These are phyloP conservation scores for Quercus lobata DNA, from an alignment of 331 rosid species.

Conservation along the genomic window DNA sequence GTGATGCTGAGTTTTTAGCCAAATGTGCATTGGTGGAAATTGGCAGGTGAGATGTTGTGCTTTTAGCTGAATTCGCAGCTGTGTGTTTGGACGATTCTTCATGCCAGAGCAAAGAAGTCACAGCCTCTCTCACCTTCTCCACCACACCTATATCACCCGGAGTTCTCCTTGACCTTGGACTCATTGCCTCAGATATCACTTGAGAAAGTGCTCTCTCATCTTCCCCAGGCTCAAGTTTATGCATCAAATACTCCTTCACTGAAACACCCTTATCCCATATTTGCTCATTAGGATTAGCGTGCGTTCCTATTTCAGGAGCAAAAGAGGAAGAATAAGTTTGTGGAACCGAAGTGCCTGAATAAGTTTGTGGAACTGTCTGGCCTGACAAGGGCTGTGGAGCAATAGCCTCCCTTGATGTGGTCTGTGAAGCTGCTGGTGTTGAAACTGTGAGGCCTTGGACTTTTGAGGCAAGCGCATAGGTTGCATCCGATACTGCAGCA, in stretches of 20 bases:
- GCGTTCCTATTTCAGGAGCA: slow-evolving; percentile 21
- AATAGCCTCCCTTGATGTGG: slow-evolving; percentile 1
- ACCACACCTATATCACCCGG: slow-evolving; percentile 63
- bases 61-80: slow-evolving; percentile 16
- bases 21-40: neutral
- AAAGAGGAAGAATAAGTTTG: slow-evolving; percentile 17
- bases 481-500: slow-evolving; percentile 37
- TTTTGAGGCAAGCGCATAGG: slow-evolving; percentile 49
- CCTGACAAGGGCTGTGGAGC: neutral
- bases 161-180: slow-evolving; percentile 56
- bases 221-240: slow-evolving; percentile 84
- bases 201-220: slow-evolving; percentile 83
- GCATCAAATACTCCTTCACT: slow-evolving; percentile 68
- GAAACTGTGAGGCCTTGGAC: slow-evolving; percentile 35
- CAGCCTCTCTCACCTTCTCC: slow-evolving; percentile 79
- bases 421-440: slow-evolving; percentile 19
- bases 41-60: slow-evolving; percentile 21
- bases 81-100: slow-evolving; percentile 35
- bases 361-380: slow-evolving; percentile 8
- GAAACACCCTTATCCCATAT: slow-evolving; percentile 79
- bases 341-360: slow-evolving; percentile 13
- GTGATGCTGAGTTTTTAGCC: slow-evolving; percentile 10
- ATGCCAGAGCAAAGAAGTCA: slow-evolving; percentile 63
- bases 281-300: slow-evolving; percentile 20
- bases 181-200: slow-evolving; percentile 72